These are phyloP conservation scores for Ustilago vetiveriae DNA, from an alignment of 1,284 basidiomycete genomes.

Conservation along the genomic window DNA sequence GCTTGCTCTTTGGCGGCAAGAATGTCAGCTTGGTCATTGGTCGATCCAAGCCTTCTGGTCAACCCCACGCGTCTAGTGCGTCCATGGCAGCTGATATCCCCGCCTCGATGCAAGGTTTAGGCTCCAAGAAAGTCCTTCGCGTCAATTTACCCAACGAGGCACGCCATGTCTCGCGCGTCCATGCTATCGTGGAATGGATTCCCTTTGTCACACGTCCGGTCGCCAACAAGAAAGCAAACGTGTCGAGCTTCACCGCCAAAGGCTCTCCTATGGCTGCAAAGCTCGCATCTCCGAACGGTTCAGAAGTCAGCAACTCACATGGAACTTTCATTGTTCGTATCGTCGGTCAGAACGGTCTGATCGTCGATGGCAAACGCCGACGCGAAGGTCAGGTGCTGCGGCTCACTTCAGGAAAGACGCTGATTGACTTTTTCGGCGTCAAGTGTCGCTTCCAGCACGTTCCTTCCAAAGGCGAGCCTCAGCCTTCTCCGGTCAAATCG, in stretches of 20 bases:
- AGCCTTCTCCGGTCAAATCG: conserved; percentile 26
- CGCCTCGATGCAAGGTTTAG: conserved; percentile 40
- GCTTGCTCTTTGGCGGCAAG: conserved; percentile 40
- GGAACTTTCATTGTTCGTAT: conserved; percentile 62
- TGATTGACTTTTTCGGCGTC: conserved; percentile 62
- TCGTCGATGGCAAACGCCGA: conserved; percentile 59
- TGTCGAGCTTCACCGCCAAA: conserved; percentile 27
- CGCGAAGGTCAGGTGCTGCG: conserved; percentile 60
- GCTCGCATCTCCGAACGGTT: conserved; percentile 4
- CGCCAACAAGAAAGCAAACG: conserved; percentile 12
- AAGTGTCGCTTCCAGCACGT: conserved; percentile 41
- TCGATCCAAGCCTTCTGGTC: conserved; percentile 46
- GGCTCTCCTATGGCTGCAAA: conserved; percentile 23
- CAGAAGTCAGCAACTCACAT: conserved; percentile 5
- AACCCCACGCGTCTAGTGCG: conserved; percentile 22
- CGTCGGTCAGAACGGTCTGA: conserved; percentile 64
- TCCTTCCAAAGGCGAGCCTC: conserved; percentile 20
- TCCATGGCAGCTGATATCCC: conserved; percentile 20
- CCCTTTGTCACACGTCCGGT: conserved; percentile 46
- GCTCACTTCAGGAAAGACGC: conserved; percentile 44
- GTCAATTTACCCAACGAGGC: conserved; percentile 58
- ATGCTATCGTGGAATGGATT: conserved; percentile 65
- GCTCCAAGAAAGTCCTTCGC: conserved; percentile 43
- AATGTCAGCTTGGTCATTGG: conserved; percentile 49
- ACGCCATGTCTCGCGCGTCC: conserved; percentile 60